phyloP scores from a whole-genome alignment of 2,329 filamentous ascomycete genomes.

The Canariomyces notabilis region DNA sequence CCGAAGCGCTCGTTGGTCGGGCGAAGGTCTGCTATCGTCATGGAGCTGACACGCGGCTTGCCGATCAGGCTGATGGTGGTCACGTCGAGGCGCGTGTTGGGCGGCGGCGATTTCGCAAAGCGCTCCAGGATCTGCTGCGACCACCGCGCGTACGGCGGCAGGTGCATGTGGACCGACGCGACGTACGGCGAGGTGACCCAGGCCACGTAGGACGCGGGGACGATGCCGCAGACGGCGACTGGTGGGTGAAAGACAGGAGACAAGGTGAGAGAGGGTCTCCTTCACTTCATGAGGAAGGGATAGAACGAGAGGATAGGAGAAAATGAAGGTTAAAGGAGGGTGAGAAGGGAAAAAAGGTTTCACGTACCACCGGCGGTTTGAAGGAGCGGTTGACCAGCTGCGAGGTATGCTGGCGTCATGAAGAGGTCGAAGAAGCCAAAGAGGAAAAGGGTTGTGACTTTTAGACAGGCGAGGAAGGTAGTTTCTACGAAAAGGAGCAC shows the following conservation, averaged over 20 bases:
- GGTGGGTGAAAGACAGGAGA: constrained; percentile 9
- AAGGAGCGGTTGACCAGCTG: constrained; percentile 36
- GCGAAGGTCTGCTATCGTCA: constrained; percentile 32
- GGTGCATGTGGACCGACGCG: constrained; percentile 62
- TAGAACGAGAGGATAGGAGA: neutral
- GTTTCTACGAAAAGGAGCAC: constrained; percentile 33
- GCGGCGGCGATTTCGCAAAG: constrained; percentile 46
- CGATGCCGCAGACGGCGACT: constrained; percentile 56
- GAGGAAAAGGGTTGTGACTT: constrained; percentile 65
- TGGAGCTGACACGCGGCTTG: constrained; percentile 42
- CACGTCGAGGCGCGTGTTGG: constrained; percentile 44
- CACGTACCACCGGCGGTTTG: constrained; percentile 37
- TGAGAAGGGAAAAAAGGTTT: neutral
- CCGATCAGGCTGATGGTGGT: constrained; percentile 53
- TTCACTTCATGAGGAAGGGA: no score
- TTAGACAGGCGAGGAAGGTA: constrained; percentile 64
- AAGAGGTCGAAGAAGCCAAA: constrained; percentile 62
- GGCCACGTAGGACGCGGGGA: constrained; percentile 61
- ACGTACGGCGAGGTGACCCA: constrained; percentile 67
- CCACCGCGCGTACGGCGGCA: constrained; percentile 60
- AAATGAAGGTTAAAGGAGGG: neutral
- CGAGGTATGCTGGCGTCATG: constrained; percentile 54
- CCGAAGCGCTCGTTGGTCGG: constrained; percentile 30
- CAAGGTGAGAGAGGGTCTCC: neutral
- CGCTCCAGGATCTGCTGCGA: constrained; percentile 52